These are phyloP conservation scores for Diaporthe ilicicola DNA, from an alignment of 2,329 filamentous ascomycete genomes.

Conservation along the genomic window DNA sequence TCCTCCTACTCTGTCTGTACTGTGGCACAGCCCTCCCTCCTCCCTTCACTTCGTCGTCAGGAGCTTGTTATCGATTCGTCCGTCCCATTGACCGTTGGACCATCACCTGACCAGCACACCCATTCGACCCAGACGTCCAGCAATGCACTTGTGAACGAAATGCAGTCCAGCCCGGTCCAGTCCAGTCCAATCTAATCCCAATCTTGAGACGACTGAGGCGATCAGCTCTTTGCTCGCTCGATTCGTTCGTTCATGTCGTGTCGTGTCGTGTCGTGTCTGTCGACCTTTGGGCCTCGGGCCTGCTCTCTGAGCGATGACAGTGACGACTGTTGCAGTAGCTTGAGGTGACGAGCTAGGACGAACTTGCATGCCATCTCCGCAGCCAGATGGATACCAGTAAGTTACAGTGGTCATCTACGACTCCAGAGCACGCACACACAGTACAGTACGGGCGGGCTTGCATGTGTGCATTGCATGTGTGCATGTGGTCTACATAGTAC, in stretches of 20 bases:
- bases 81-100: not conserved
- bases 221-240: constrained; percentile 17
- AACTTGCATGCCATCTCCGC: constrained; percentile 24
- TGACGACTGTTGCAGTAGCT: constrained; percentile 23
- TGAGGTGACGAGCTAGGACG: constrained; percentile 19
- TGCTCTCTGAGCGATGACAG: constrained; percentile 18
- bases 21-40: too few species aligned
- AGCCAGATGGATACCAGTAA: constrained; percentile 8
- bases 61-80: not conserved
- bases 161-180: not conserved
- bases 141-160: not conserved
- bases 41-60: not conserved
- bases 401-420: not conserved
- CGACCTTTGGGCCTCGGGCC: constrained; percentile 17
- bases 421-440: not conserved
- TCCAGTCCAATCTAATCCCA: not conserved
- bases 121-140: not conserved
- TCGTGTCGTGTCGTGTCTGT: too few species aligned
- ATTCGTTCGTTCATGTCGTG: not conserved
- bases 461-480: not conserved
- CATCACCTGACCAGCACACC: not conserved
- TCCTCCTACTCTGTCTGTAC: not conserved
- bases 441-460: not conserved
- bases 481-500: not conserved
- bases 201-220: constrained; percentile 10